Base-by-base conservation (phyloP, 169 alveolate genomes). In the Babesia bigemina region DNA sequence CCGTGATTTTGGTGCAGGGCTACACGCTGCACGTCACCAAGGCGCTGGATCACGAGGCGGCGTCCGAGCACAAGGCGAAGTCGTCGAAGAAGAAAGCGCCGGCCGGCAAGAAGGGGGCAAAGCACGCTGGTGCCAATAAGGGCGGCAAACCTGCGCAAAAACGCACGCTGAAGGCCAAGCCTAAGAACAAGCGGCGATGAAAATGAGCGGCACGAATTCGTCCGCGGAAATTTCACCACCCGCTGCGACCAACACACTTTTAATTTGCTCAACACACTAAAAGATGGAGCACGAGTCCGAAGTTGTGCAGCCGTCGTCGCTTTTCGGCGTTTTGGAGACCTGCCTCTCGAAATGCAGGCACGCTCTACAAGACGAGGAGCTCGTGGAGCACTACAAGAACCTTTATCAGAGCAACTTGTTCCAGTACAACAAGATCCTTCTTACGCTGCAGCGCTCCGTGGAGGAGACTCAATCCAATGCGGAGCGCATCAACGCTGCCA, bases 1-100 rank as follows among this genome's bases (percentile, higher is more conserved):
- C 11, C 2, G 6, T 17, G 2, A 10, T 13, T 0, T 28, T 21
- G n/a, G 17, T 26, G 26, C 56, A 76, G 87, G 87, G 87, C 14
- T 79, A 79, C 58, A 79, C 87, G 45, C 45, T 79, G 11, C 52
- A 79, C 42, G 87, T 79, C 39, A 79, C 50, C 60, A 79, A 79
- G 69, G 73, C 81, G 17, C 70, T 79, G 14, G 87, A 79, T 44
- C 79, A 79, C 47, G 69, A 53, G 48, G 19, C 50, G 26, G 87
- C 70, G n/a, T 29, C 29, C 16, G 60, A 42, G 48, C 36, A 45
- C 9, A 70, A 71, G 66, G 55, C 61, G 29, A 79, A 76, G 36
- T 45, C n/a, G 17, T 13, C 62, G 36, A 53, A 52, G 76, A 76
- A 76, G 45, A 45, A 45, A 16, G 29, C 36, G 16, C 22, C 61